A percentile compares a stretch with the other conserved stretches of the same genome.
These are phyloP conservation scores for Punica granatum DNA, from an alignment of 345 rosid species.

Conservation along the genomic window DNA sequence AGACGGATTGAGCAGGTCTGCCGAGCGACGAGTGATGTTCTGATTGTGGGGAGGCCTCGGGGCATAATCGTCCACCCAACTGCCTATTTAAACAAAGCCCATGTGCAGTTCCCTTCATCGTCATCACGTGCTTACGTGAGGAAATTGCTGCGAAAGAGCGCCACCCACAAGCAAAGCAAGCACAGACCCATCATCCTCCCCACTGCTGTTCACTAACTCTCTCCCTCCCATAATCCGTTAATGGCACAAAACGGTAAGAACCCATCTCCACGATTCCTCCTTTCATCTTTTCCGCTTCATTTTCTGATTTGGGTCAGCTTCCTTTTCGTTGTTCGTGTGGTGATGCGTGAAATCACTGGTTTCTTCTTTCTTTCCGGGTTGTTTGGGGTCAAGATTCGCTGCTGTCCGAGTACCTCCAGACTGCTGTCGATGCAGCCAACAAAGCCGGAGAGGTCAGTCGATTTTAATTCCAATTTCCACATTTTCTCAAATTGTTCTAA, in stretches of 20 bases:
- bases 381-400: conserved; percentile 36
- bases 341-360: too few relatives aligned
- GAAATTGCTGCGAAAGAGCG: too few relatives aligned
- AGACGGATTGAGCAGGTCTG: too few relatives aligned
- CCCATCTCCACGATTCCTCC: not conserved
- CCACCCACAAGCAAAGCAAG: not conserved
- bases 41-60: too few relatives aligned
- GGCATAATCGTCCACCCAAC: too few relatives aligned
- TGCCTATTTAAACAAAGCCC: too few relatives aligned
- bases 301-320: not conserved
- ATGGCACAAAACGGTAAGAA: conserved; percentile 53
- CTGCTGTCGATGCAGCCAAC: conserved; percentile 89
- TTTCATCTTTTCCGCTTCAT: not conserved
- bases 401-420: conserved; percentile 41
- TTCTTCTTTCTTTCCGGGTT: not conserved
- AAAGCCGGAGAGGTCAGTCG: conserved; percentile 65
- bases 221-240: not conserved
- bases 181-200: not conserved
- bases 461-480: not conserved
- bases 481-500: not conserved
- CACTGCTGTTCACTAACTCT: not conserved
- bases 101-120: too few relatives aligned
- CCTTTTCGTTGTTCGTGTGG: too few relatives aligned
- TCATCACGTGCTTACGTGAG: too few relatives aligned
- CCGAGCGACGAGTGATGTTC: too few relatives aligned